A percentile compares a stretch with the other conserved stretches of the same genome.
These are phyloP conservation scores for Termitomyces sp. DNA, from an alignment of 768 basidiomycete genomes.

Conservation along the genomic window DNA sequence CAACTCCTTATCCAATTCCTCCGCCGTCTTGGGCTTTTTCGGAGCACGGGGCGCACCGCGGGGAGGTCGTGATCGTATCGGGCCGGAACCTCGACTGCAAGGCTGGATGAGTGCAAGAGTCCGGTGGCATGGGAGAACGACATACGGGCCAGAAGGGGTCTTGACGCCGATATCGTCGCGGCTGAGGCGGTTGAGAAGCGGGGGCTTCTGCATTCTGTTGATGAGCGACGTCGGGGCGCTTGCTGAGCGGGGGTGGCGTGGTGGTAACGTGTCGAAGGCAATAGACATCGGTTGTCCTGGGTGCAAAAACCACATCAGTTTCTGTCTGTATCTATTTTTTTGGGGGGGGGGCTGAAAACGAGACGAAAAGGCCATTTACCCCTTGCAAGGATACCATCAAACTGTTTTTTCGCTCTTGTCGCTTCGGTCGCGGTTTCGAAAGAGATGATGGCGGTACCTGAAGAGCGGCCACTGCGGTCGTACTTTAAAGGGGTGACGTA, in stretches of 20 bases:
- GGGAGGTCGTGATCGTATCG: constrained; percentile 39
- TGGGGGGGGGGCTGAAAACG: neutral
- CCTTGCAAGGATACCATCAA: constrained; percentile 83
- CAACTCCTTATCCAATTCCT: constrained; percentile 83
- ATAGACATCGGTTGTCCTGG: constrained; percentile 80
- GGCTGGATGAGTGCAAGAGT: neutral
- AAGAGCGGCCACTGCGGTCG: constrained; percentile 92
- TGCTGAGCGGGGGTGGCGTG: constrained; percentile 37
- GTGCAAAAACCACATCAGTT: constrained; percentile 1
- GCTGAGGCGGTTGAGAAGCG: constrained; percentile 61
- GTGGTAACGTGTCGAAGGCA: constrained; percentile 47
- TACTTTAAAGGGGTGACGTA: constrained; percentile 55
- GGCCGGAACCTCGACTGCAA: constrained; percentile 33
- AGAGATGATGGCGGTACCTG: constrained; percentile 72
- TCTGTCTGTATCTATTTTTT: too few relatives aligned
- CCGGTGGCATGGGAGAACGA: constrained; percentile 4
- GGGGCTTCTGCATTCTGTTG: constrained; percentile 70
- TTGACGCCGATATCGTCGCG: constrained; percentile 35
- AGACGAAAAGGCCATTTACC: constrained; percentile 39
- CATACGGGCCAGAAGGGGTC: constrained; percentile 31
- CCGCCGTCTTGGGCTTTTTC: constrained; percentile 65
- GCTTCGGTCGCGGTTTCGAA: constrained; percentile 80
- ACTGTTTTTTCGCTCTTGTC: constrained; percentile 75
- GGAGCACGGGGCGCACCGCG: constrained; percentile 27
- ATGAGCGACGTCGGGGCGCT: constrained; percentile 59